Evolutionary conservation across 768 basidiomycete species (phyloP).

Genomic region (Rhodotorula diobovata): DNA sequence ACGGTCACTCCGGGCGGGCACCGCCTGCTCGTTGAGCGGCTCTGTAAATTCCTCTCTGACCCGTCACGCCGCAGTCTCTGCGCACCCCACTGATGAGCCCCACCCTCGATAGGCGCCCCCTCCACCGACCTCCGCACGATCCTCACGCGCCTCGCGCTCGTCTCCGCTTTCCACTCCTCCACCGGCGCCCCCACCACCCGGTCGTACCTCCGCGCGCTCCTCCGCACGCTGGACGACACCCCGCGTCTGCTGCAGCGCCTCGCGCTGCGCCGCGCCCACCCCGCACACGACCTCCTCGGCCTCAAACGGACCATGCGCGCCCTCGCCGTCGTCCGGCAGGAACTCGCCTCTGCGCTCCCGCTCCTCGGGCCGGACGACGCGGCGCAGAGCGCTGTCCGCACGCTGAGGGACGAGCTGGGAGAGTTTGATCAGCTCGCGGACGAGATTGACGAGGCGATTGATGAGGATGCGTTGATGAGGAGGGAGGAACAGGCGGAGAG

Average conservation of each 20-base stretch:
- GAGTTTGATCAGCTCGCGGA: conserved; percentile 56
- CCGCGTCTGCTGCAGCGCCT: conserved; percentile 74
- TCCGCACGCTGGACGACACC: conserved; percentile 64
- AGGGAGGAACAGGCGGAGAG: conserved; percentile 43
- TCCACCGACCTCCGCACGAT: conserved; percentile 56
- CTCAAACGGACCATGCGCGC: conserved; percentile 61
- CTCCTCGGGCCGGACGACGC: conserved; percentile 44
- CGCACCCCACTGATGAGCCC: not conserved
- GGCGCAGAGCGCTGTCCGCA: conserved; percentile 52
- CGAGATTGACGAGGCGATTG: conserved; percentile 52
- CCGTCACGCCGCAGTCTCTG: not conserved
- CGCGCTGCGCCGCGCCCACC: conserved; percentile 62
- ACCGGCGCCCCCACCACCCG: conserved; percentile 58
- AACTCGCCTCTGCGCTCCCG: conserved; percentile 49
- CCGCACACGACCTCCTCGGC: conserved; percentile 58
- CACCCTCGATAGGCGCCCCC: conserved; percentile 4
- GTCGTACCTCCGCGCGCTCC: conserved; percentile 57
- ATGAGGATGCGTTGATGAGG: conserved; percentile 50
- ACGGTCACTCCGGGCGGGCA: conserved; percentile 74
- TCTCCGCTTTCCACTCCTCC: conserved; percentile 66
- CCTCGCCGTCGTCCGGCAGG: conserved; percentile 59
- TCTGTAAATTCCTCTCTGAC: conserved; percentile 56
- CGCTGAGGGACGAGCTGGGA: too few relatives aligned
- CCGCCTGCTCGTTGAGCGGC: conserved; percentile 67
- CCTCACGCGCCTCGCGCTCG: conserved; percentile 67